These are phyloP conservation scores for Cytospora piceicola DNA, from an alignment of 2,329 filamentous ascomycete species.

Conservation along the genomic window DNA sequence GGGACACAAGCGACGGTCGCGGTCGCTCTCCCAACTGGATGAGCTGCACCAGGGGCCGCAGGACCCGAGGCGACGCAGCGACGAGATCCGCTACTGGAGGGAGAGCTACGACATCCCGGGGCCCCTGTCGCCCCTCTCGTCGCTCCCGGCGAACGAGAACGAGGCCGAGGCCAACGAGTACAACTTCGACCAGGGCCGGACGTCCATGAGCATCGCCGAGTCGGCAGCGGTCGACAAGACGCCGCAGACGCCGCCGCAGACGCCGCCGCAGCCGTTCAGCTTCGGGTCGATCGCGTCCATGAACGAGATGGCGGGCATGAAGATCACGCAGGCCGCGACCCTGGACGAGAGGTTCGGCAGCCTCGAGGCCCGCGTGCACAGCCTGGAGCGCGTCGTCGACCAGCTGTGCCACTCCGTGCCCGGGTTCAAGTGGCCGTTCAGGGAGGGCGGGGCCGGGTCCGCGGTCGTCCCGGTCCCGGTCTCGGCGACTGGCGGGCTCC, in stretches of 20 bases:
- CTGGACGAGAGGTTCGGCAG: constrained; percentile 57
- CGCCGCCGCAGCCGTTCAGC: constrained; percentile 56
- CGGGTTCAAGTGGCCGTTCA: constrained; percentile 41
- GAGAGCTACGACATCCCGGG: constrained; percentile 58
- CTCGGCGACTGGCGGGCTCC: not conserved
- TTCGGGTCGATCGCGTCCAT: constrained; percentile 54
- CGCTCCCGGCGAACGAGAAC: constrained; percentile 34
- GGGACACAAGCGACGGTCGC: constrained; percentile 57
- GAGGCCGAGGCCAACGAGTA: constrained; percentile 20
- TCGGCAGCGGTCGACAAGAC: constrained; percentile 39
- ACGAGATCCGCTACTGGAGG: constrained; percentile 68
- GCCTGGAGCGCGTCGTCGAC: constrained; percentile 57
- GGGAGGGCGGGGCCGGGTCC: constrained; percentile 37
- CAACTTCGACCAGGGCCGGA: constrained; percentile 38
- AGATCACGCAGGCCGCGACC: constrained; percentile 59
- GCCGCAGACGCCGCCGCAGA: constrained; percentile 43
- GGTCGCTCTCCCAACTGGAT: constrained; percentile 61
- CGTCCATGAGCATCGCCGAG: constrained; percentile 40
- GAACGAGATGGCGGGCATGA: constrained; percentile 57
- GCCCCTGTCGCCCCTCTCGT: constrained; percentile 56
- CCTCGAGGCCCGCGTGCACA: constrained; percentile 56
- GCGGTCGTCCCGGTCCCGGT: constrained; percentile 26
- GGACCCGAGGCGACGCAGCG: constrained; percentile 53
- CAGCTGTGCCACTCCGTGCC: constrained; percentile 54
- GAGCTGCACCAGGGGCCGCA: constrained; percentile 42